Evolutionary conservation across 164 flowering plant species (phyloP), one percentile per base, ranked within the genome.

Genomic region (Magnolia officinalis): DNA sequence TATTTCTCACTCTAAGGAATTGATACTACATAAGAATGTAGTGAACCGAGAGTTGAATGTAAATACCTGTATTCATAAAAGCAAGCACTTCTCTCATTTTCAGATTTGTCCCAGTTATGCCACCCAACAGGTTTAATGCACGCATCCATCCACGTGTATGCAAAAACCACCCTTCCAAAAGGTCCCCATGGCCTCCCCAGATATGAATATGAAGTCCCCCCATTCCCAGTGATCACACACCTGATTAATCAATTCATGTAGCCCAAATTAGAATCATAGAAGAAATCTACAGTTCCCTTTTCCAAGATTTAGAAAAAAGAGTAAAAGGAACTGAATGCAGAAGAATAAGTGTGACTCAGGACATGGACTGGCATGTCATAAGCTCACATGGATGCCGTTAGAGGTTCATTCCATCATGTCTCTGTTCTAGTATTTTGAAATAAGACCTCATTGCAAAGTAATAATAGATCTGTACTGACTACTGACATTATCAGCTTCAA

Each of bases 141-240:
- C 11, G 85, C 83, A 83, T 94, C 99, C 90, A 94, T 92, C 75
- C 84, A 91, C 55, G 95, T 90, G 86, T 90, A 83, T 51, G 92
- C 94, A 83, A 84, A 94, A 24, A 96, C 90, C 78, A 96, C 99
- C 79, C 97, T 87, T 80, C 95, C 98, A 81, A 90, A 96, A 29
- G 98, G 97, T 70, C 98, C 99, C 98, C 99, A 96, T 58, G 98
- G 98, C 63, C 99, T 86, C 63, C 99, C 99, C 31, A 96, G 97
- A 85, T 86, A 80, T 31, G 82, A 14, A 77, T 96, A 94, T 23
- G 88, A 78, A 75, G 83, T 50, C 64, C 87, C 88, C 19, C 99
- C 98, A 84, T 87, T 91, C 70, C 99, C 98, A 52, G 99, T 94
- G 68, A 96, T 92, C 66, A 91, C 93, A 81, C 99, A 96, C 77